phyloP scores from a whole-genome alignment of 176 grass and related monocot genomes.

The Carex littledalei region DNA sequence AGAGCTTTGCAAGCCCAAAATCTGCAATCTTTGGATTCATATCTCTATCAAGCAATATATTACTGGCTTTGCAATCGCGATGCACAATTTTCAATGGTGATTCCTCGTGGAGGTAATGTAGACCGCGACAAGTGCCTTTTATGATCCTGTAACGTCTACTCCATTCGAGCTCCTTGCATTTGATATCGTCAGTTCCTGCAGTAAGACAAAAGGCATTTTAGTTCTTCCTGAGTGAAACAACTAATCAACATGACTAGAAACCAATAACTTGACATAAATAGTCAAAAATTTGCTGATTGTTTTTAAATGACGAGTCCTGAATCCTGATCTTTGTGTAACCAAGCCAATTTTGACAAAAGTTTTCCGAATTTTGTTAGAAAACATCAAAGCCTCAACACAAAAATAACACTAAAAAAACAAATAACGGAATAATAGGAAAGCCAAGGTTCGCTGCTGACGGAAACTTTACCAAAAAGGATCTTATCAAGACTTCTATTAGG shows the following conservation, averaged over 20 bases:
- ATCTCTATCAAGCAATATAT: conserved; percentile 20
- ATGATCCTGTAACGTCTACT: not conserved
- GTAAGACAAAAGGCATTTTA: not conserved
- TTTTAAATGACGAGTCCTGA: too few species aligned
- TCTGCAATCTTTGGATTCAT: conserved; percentile 24
- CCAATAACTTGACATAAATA: too few species aligned
- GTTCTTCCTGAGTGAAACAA: too few species aligned
- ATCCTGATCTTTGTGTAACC: too few species aligned
- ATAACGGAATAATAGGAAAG: too few species aligned
- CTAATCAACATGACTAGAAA: too few species aligned
- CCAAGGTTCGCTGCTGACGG: not conserved
- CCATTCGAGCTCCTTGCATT: not conserved
- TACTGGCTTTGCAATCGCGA: conserved; percentile 21
- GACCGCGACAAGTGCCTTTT: not conserved
- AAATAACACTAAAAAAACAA: too few species aligned
- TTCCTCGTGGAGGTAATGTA: conserved; percentile 13
- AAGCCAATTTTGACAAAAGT: too few species aligned
- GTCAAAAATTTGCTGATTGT: too few species aligned
- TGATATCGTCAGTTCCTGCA: not conserved
- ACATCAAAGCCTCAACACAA: too few species aligned
- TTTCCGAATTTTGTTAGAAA: too few species aligned
- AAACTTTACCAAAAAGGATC: not conserved
- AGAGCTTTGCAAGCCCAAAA: conserved; percentile 22
- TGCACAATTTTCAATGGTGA: conserved; percentile 21
- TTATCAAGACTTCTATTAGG: conserved; percentile 14